Evolutionary conservation across 305 asterid species (phyloP).

Genomic region (Rubia peregrina): DNA sequence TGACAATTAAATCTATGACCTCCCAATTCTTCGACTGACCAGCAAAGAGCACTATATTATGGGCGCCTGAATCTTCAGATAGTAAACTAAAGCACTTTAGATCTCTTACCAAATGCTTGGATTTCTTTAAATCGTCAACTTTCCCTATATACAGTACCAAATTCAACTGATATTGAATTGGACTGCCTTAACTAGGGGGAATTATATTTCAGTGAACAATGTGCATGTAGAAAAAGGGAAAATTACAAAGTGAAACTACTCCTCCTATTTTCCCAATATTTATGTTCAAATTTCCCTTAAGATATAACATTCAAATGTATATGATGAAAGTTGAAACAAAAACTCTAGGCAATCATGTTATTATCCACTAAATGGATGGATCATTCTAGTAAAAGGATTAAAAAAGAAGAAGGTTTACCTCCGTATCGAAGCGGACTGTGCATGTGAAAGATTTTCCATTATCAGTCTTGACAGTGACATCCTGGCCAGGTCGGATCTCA

Average conservation of each 20-base stretch:
- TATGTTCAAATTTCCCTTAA: neutral
- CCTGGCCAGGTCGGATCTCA: slow-evolving; percentile 91
- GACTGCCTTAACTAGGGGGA: too few relatives aligned
- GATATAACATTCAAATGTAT: neutral
- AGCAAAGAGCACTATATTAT: too few relatives aligned
- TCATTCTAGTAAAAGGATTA: neutral
- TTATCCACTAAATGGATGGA: neutral
- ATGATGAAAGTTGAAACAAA: neutral
- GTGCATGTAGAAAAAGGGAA: neutral
- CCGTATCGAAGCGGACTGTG: slow-evolving; percentile 82
- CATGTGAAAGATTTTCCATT: slow-evolving; percentile 76
- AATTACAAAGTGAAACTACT: neutral
- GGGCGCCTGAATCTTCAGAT: too few relatives aligned
- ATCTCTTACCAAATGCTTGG: too few relatives aligned
- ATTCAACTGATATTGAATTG: too few relatives aligned
- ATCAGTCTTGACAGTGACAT: slow-evolving; percentile 61
- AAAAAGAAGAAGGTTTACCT: slow-evolving; percentile 38
- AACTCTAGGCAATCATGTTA: neutral
- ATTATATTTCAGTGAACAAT: neutral
- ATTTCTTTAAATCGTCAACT: too few relatives aligned
- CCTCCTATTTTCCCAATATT: too few relatives aligned
- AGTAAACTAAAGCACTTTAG: too few relatives aligned
- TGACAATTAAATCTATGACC: too few relatives aligned
- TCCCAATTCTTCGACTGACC: too few relatives aligned
- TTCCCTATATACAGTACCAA: too few relatives aligned